phyloP scores from a whole-genome alignment of 2,329 filamentous ascomycete genomes.

The Neonectria hederae region DNA sequence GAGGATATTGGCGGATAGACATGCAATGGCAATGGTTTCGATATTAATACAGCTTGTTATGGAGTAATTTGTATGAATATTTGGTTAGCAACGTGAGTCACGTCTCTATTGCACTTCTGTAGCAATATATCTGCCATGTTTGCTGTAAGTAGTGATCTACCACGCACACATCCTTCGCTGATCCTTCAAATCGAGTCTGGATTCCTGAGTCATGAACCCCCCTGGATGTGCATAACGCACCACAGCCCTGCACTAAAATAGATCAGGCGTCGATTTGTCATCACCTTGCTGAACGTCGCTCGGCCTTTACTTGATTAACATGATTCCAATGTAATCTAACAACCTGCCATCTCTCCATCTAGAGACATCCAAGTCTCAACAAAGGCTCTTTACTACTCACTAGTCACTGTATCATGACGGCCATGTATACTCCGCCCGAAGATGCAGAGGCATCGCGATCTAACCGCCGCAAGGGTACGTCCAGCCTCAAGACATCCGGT shows the following conservation, averaged over 20 bases:
- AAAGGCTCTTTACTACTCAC: not conserved
- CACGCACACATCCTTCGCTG: no score
- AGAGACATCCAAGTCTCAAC: not conserved
- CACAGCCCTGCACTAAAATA: not conserved
- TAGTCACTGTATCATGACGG: not conserved
- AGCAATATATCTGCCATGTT: no score
- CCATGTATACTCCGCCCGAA: constrained; percentile 20
- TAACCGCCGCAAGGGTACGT: constrained; percentile 37
- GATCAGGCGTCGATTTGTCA: constrained; percentile 31
- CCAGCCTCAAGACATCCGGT: not conserved
- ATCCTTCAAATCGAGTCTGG: no score
- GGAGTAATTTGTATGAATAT: no score
- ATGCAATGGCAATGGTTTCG: no score
- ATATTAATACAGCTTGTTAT: no score
- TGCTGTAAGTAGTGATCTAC: no score
- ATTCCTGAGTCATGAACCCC: no score
- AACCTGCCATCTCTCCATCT: not conserved
- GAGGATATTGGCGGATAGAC: no score
- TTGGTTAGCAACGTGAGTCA: no score
- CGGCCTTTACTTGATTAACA: not conserved
- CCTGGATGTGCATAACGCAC: no score
- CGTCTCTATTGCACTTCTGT: no score
- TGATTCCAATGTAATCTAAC: not conserved
- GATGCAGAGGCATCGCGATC: constrained; percentile 28
- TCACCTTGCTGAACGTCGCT: constrained; percentile 12